Percentiles rank a stretch among this genome's conserved stretches.
Conservation (phyloP, 176 grass and related monocot genomes). For the Panicum miliaceum region DNA sequence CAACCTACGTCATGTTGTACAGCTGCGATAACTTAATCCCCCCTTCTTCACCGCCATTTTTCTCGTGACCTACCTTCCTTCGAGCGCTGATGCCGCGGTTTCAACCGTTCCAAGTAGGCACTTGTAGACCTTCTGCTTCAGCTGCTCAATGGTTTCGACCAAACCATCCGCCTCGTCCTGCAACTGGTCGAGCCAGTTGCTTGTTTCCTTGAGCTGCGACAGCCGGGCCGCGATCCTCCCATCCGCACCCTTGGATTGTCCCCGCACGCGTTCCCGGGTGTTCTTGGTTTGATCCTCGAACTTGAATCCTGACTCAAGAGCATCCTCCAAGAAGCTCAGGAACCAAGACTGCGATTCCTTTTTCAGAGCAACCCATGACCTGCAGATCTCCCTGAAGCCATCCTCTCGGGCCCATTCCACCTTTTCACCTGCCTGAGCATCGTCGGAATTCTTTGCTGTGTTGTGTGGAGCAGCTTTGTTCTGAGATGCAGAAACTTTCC, state of each 20-base stretch:
- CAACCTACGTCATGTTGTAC: constrained; percentile 28
- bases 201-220: constrained; percentile 92
- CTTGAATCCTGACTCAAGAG: constrained; percentile 70
- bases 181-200: constrained; percentile 86
- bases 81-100: constrained; percentile 85
- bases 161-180: constrained; percentile 53
- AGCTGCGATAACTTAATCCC: constrained; percentile 24
- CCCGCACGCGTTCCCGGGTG: constrained; percentile 50
- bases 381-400: constrained; percentile 90
- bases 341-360: constrained; percentile 81
- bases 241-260: constrained; percentile 66
- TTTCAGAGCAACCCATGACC: constrained; percentile 63
- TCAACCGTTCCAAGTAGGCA: constrained; percentile 90
- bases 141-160: constrained; percentile 62
- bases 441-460: constrained; percentile 51
- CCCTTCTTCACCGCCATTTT: constrained; percentile 16
- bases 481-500: constrained; percentile 54
- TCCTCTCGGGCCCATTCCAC: constrained; percentile 83
- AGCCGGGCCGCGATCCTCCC: constrained; percentile 72
- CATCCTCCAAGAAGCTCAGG: constrained; percentile 78
- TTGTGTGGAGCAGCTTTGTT: constrained; percentile 47
- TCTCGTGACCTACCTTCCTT: constrained; percentile 44
- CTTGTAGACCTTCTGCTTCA: constrained; percentile 91
- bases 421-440: constrained; percentile 61
- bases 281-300: constrained; percentile 52